Evolutionary conservation across 2,329 filamentous ascomycete genomes (phyloP), one percentile per base, ranked within the genome.

Genomic region (Blumeria hordei): DNA sequence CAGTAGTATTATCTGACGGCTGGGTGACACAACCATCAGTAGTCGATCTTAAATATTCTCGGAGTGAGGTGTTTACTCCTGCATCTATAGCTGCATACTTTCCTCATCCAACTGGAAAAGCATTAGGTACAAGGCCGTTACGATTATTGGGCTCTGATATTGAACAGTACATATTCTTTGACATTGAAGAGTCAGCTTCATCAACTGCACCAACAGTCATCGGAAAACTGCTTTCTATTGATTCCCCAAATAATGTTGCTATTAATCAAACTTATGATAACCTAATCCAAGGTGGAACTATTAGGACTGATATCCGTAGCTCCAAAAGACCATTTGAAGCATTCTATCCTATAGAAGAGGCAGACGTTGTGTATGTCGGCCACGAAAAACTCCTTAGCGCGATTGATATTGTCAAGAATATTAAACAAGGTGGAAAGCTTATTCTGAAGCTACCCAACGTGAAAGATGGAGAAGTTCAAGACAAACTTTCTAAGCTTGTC

Each of bases 101-200:
- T 62, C 64, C 73, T 67, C 69, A 70, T 60, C 67, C 75, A 58
- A 67, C 71, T 56, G 68, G 67, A 64, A 76, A 78, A 62, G 60
- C 65, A 35, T 60, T 62, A 28, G 41, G 61, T 37, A 54, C 37
- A 10, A 61, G 62, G 28, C 56, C 37, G 8, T 49, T 63, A 3
- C 54, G 66, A 67, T 49, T 62, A 58, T 57, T 84, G 58, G 83
- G 83, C 61, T 75, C 69, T 54, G 67, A 70, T 52, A 78, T 81
- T 18, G 76, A 85, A 67, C 85, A 96, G 68, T 96, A 92, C 71
- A 82, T 81, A 11, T 95, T 98, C 75, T 96, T 88, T 88, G 85
- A 95, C 61, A 67, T 85, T 43, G 90, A 94, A 64, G 76, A 80
- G 66, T 88, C 88, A 33, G 69, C 72, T 1, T 76, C 82, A 54